Evolutionary conservation across 441 rosid species (phyloP).

Genomic region (Bruguiera hainesii): DNA sequence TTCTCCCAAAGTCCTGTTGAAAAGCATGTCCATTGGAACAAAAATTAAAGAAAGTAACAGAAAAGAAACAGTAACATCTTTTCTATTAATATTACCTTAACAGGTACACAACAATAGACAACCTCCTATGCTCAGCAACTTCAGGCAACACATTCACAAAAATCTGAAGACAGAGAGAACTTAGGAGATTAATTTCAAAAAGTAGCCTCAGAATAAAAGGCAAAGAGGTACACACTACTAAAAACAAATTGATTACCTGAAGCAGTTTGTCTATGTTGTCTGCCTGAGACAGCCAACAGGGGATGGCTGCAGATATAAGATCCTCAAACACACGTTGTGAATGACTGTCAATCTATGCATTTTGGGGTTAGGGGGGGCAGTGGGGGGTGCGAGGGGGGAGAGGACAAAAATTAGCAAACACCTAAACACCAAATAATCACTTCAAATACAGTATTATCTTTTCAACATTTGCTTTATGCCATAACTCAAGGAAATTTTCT

Average conservation of each 20-base stretch:
- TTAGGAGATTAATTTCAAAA: slow-evolving; percentile 14
- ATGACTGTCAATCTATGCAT: slow-evolving; percentile 67
- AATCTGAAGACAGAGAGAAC: slow-evolving; percentile 47
- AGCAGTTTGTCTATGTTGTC: slow-evolving; percentile 55
- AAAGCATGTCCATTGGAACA: slow-evolving; percentile 20
- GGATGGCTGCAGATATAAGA: slow-evolving; percentile 77
- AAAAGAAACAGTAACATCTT: slow-evolving; percentile 1
- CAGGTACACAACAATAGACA: slow-evolving; percentile 66
- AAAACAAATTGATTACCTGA: slow-evolving; percentile 48
- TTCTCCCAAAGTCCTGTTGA: slow-evolving; percentile 83
- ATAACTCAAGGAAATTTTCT: too few species aligned
- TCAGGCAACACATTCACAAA: slow-evolving; percentile 80
- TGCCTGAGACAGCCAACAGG: slow-evolving; percentile 79
- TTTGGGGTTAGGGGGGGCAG: background rate
- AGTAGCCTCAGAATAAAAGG: slow-evolving; percentile 6
- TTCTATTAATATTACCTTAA: slow-evolving; percentile 53
- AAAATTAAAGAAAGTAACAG: slow-evolving; percentile 12
- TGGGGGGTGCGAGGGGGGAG: background rate
- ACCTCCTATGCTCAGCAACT: slow-evolving; percentile 78
- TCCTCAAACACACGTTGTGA: slow-evolving; percentile 77
- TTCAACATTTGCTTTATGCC: background rate
- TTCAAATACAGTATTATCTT: background rate
- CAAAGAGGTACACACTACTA: background rate
- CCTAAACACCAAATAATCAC: background rate
- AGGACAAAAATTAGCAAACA: slow-evolving; percentile 14